These are phyloP conservation scores for Thelephora ganbajun DNA, from an alignment of 768 basidiomycete genomes.

Conservation along the genomic window DNA sequence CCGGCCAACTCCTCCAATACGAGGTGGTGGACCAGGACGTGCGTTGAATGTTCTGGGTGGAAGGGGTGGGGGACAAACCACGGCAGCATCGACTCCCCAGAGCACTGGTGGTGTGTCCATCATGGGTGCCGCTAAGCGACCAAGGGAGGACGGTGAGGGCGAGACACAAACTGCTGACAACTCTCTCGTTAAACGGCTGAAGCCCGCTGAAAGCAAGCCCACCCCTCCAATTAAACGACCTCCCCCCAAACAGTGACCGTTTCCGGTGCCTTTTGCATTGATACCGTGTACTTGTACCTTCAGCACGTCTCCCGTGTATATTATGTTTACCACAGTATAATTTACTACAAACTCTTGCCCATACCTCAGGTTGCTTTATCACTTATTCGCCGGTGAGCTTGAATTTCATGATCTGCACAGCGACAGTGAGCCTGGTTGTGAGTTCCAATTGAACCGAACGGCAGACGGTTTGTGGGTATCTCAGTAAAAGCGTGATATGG, in stretches of 20 bases:
- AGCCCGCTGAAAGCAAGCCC: slow-evolving; percentile 33
- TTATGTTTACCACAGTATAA: no score
- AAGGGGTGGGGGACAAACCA: slow-evolving; percentile 13
- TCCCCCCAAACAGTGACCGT: neutral
- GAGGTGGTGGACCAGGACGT: slow-evolving; percentile 13
- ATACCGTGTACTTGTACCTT: slow-evolving; percentile 9
- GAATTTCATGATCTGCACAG: no score
- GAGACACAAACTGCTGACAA: slow-evolving; percentile 25
- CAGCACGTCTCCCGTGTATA: no score
- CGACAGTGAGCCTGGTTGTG: no score
- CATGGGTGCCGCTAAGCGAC: slow-evolving; percentile 56
- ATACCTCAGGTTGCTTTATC: no score
- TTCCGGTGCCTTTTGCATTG: slow-evolving; percentile 3
- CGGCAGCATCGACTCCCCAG: slow-evolving; percentile 13
- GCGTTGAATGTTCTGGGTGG: slow-evolving; percentile 16
- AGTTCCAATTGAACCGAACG: no score
- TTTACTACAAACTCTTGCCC: no score
- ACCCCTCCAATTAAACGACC: slow-evolving; percentile 7
- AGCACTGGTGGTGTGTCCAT: slow-evolving; percentile 35
- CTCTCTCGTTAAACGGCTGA: slow-evolving; percentile 53
- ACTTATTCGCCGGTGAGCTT: no score
- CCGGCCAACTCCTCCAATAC: slow-evolving; percentile 17
- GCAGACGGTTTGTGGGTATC: no score
- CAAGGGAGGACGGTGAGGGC: slow-evolving; percentile 37
- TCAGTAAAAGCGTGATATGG: no score